phyloP scores from a whole-genome alignment of 2,329 filamentous ascomycete genomes.

The Calonectria montana region DNA sequence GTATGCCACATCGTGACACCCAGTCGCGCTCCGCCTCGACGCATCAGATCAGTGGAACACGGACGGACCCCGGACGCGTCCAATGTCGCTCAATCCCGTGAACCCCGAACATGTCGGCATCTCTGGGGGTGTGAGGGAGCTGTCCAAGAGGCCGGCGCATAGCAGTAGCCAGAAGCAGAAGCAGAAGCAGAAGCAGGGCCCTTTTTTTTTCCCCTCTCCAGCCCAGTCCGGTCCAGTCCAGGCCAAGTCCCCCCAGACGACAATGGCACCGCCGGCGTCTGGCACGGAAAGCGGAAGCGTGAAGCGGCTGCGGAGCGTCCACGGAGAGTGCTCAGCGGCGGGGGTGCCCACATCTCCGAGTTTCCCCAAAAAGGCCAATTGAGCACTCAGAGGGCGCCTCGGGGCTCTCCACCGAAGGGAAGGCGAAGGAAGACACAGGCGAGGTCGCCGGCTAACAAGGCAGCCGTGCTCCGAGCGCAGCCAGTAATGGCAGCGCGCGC shows the following conservation, averaged over 20 bases:
- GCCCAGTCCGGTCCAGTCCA: neutral
- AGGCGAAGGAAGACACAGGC: neutral
- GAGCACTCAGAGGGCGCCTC: neutral
- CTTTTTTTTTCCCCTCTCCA: neutral
- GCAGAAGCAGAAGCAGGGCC: neutral
- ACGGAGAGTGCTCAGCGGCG: neutral
- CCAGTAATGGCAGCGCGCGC: neutral
- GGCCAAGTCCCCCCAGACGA: neutral
- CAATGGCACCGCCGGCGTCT: neutral
- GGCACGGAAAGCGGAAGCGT: constrained; percentile 3
- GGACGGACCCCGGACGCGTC: neutral
- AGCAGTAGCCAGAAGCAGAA: neutral
- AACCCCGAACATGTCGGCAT: constrained; percentile 43
- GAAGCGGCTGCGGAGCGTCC: constrained; percentile 9
- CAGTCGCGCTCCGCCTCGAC: constrained; percentile 9
- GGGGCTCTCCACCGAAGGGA: neutral
- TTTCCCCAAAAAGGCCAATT: neutral
- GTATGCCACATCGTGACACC: constrained; percentile 16
- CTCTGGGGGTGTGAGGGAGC: constrained; percentile 16
- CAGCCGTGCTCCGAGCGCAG: neutral
- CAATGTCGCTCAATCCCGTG: constrained; percentile 43
- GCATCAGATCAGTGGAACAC: constrained; percentile 16
- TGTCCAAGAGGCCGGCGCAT: neutral
- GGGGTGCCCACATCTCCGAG: constrained; percentile 15
- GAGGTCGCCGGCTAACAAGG: neutral